Evolutionary conservation across 1,139 yeast species (phyloP), one percentile per base, ranked within the genome.

Genomic region (Candida tetrigidarum): DNA sequence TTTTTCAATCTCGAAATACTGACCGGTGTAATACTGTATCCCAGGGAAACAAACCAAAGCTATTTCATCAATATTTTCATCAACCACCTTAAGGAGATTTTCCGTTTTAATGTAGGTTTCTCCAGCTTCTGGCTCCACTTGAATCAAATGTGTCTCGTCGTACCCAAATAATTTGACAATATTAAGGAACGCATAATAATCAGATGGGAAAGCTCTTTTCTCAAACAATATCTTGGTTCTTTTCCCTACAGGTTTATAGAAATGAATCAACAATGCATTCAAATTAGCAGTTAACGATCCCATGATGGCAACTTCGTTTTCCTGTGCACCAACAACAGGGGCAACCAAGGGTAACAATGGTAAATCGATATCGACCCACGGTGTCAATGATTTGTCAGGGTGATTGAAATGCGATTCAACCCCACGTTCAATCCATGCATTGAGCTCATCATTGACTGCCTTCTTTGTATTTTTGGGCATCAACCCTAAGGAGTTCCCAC

Each of bases 11-110:
- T 89, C 88, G 59, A 92, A 91, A 28, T 73, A 71, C 63, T 92
- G 98, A 3, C 98, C 98, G 0, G 97, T 84, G 62, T 91, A 92
- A 67, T 86, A 92, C 59, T 92, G 98, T 47, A 92, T 82, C 1
- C 97, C 98, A 0, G 97, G 86, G 43, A 92, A 79, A 54, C 95
- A 77, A 4, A 90, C 82, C 22, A 92, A 57, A 0, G 96, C 92
- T 42, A 90, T 62, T 42, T 81, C 80, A 20, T 84, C 83, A n/a
- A 79, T 75, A 48, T 84, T 64, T 15, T 67, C 60, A n/a, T 80
- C 81, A 33, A 92, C 82, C 0, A 74, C 63, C 0, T 64, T 61
- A 29, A 86, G 47, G 22, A 92, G 85, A 49, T 84, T 84, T 46
- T 80, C 81, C 0, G 92, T 86, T 19, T 80, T 63, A 28, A 92